These are phyloP conservation scores for Metschnikowia corniflorae DNA, from an alignment of 805 yeast genomes.

Conservation along the genomic window DNA sequence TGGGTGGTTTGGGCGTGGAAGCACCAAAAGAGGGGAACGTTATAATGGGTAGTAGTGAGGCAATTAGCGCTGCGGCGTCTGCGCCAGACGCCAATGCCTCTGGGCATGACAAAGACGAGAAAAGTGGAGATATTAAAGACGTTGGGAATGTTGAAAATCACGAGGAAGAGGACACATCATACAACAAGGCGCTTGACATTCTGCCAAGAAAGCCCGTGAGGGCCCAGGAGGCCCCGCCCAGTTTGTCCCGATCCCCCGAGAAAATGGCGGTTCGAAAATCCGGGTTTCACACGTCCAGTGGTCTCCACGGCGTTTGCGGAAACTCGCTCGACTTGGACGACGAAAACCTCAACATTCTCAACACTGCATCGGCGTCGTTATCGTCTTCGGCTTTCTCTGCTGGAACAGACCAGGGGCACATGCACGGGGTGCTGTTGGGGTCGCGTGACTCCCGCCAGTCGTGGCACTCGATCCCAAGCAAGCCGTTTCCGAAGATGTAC, in stretches of 20 bases:
- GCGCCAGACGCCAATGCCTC: background rate
- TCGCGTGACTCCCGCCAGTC: slow-evolving; percentile 10
- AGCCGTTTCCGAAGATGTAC: background rate
- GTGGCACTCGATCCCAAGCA: slow-evolving; percentile 7
- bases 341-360: slow-evolving; percentile 28
- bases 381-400: slow-evolving; percentile 11
- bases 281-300: background rate
- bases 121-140: background rate
- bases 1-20: background rate
- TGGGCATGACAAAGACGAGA: background rate
- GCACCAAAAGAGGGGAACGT: background rate
- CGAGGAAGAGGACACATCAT: background rate
- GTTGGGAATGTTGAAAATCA: background rate
- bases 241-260: background rate
- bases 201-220: background rate
- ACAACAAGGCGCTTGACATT: background rate
- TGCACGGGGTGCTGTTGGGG: slow-evolving; percentile 6
- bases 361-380: slow-evolving; percentile 16
- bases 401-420: background rate
- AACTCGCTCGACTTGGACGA: slow-evolving; percentile 29
- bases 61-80: background rate
- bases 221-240: background rate
- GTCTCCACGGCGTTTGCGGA: background rate
- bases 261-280: background rate
- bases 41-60: background rate